Conservation (phyloP, 2,329 filamentous ascomycete genomes). For the Ophiocordyceps camponoti-rufipedis region DNA sequence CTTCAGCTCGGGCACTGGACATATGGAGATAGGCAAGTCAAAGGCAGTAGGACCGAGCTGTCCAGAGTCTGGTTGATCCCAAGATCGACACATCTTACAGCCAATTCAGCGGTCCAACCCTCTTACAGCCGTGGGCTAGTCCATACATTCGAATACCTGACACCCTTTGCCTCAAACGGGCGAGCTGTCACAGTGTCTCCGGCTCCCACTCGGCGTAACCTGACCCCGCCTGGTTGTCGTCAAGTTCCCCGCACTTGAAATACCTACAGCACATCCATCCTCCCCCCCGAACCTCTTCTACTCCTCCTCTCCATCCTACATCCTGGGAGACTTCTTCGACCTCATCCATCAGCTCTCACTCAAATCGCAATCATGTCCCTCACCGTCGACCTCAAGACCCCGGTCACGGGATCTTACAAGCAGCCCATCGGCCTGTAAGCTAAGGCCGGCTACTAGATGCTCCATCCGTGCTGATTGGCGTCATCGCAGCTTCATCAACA, state of each 20-base stretch:
- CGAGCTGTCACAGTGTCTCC: no score
- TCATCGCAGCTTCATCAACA: slow-evolving; percentile 62
- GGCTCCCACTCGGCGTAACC: background rate
- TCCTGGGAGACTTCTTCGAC: background rate
- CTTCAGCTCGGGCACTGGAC: no score
- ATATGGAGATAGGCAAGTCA: no score
- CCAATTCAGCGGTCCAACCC: no score
- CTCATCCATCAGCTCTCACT: background rate
- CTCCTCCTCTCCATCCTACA: background rate
- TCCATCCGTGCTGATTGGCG: background rate
- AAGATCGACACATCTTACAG: no score
- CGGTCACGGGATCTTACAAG: slow-evolving; percentile 38
- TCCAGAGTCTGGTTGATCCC: no score
- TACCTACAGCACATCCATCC: background rate
- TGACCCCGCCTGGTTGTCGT: background rate
- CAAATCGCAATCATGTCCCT: slow-evolving; percentile 21
- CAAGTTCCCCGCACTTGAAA: background rate
- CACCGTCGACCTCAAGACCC: slow-evolving; percentile 47
- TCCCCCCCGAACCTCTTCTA: background rate
- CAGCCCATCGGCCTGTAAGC: slow-evolving; percentile 45
- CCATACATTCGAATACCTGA: no score
- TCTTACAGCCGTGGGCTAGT: no score
- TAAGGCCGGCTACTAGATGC: background rate
- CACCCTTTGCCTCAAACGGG: no score
- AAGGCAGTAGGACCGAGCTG: no score